Percentiles rank a stretch among this genome's conserved stretches.
Evolutionary conservation across 2,329 filamentous ascomycete genomes (phyloP).

Genomic region (Scytalidium sp.): DNA sequence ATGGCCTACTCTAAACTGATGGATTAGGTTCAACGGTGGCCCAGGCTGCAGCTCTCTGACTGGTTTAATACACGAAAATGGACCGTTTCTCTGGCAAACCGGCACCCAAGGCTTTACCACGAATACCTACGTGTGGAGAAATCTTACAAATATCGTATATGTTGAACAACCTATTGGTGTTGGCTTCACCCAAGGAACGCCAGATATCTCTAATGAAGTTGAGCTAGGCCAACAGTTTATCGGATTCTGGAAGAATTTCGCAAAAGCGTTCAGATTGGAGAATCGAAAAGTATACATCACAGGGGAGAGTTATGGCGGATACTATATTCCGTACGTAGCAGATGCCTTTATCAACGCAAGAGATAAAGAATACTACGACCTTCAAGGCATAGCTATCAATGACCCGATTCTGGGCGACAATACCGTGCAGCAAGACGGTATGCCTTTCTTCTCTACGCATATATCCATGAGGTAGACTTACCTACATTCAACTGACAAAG

Average conservation of each 20-base stretch:
- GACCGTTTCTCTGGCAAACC: conserved; percentile 29
- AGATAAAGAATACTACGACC: conserved; percentile 46
- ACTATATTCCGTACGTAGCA: conserved; percentile 56
- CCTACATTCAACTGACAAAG: conserved; percentile 9
- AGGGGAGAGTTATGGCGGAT: conserved; percentile 51
- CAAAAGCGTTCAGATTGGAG: conserved; percentile 50
- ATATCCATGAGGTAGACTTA: conserved; percentile 23
- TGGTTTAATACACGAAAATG: conserved; percentile 33
- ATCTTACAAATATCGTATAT: conserved; percentile 40
- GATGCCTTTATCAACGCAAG: conserved; percentile 47
- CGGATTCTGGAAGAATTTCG: conserved; percentile 52
- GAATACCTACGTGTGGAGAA: conserved; percentile 30
- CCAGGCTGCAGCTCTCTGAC: conserved; percentile 41
- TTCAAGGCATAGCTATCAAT: conserved; percentile 43
- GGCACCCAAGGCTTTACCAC: conserved; percentile 18
- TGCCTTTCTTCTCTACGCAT: neutral
- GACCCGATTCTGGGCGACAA: conserved; percentile 19
- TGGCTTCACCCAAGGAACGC: conserved; percentile 18
- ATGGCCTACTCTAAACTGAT: conserved; percentile 12
- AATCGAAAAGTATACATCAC: conserved; percentile 52
- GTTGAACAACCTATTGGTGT: conserved; percentile 44
- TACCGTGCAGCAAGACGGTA: neutral
- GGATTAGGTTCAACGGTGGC: conserved; percentile 46
- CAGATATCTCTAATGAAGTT: conserved; percentile 37
- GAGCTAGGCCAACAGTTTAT: conserved; percentile 43